Conservation (phyloP, 2,329 filamentous ascomycete genomes). For the Dryadomyces quercivorus region DNA sequence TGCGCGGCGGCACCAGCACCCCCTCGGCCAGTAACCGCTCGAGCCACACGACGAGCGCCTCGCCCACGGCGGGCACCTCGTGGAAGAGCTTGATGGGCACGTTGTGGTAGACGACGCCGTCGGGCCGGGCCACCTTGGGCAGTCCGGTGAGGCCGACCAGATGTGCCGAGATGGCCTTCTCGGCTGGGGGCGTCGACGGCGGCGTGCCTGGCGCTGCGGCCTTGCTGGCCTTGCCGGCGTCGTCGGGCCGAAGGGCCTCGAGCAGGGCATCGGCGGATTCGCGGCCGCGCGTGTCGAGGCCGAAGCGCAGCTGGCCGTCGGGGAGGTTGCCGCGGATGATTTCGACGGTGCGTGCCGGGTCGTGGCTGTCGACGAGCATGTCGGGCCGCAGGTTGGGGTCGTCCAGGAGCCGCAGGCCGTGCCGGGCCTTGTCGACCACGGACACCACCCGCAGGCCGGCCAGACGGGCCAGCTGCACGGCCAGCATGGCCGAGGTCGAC, state of each 20-base stretch:
- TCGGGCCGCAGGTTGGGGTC: slow-evolving; percentile 36
- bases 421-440: slow-evolving; percentile 54
- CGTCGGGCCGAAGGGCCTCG: slow-evolving; percentile 30
- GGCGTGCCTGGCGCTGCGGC: slow-evolving; percentile 12
- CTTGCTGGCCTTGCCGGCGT: slow-evolving; percentile 1
- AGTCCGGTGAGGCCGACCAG: slow-evolving; percentile 56
- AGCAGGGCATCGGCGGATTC: slow-evolving; percentile 50
- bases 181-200: slow-evolving; percentile 22
- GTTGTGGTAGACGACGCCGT: slow-evolving; percentile 43
- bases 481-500: slow-evolving; percentile 55
- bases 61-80: slow-evolving; percentile 50
- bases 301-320: slow-evolving; percentile 43
- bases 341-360: slow-evolving; percentile 50
- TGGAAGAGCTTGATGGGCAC: slow-evolving; percentile 71
- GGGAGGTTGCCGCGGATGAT: slow-evolving; percentile 49
- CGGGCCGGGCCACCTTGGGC: slow-evolving; percentile 43
- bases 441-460: slow-evolving; percentile 53
- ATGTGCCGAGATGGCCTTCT: slow-evolving; percentile 36
- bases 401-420: slow-evolving; percentile 45
- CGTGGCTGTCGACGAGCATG: slow-evolving; percentile 55
- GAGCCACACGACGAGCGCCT: slow-evolving; percentile 52
- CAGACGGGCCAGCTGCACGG: slow-evolving; percentile 55
- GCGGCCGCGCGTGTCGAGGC: slow-evolving; percentile 53
- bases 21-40: slow-evolving; percentile 48
- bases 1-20: slow-evolving; percentile 45